Conservation (phyloP, 2,329 filamentous ascomycete genomes). For the Geoglossum cookeanum region DNA sequence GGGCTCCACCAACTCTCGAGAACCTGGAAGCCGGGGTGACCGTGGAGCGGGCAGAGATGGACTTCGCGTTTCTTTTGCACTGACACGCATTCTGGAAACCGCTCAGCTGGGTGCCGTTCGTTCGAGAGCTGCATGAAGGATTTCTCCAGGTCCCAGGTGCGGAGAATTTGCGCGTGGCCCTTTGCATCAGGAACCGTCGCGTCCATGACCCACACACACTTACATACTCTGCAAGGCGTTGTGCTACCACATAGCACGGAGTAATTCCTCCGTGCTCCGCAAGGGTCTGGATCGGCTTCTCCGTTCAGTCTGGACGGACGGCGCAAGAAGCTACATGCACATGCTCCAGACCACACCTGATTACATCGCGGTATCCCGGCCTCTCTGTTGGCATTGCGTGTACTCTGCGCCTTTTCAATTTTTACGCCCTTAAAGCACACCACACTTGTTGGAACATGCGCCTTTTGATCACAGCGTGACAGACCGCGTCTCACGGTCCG, state of each 20-base stretch:
- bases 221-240: too few species aligned
- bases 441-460: neutral
- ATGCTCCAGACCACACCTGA: too few species aligned
- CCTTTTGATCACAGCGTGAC: neutral
- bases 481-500: neutral
- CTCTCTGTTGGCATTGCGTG: neutral
- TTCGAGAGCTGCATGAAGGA: neutral
- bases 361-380: neutral
- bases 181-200: neutral
- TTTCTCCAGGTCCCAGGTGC: neutral
- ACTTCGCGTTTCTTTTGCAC: neutral
- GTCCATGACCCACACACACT: neutral
- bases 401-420: neutral
- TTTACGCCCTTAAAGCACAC: too few species aligned
- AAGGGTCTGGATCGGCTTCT: too few species aligned
- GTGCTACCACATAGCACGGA: too few species aligned
- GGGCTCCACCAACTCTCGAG: neutral
- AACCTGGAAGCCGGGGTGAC: neutral
- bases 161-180: neutral
- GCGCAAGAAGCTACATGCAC: too few species aligned
- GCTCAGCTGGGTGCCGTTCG: neutral
- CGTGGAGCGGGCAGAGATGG: neutral
- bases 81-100: neutral
- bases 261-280: too few species aligned
- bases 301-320: too few species aligned